These are phyloP conservation scores for Penicillium chermesinum DNA, from an alignment of 495 filamentous ascomycete species.

Conservation along the genomic window DNA sequence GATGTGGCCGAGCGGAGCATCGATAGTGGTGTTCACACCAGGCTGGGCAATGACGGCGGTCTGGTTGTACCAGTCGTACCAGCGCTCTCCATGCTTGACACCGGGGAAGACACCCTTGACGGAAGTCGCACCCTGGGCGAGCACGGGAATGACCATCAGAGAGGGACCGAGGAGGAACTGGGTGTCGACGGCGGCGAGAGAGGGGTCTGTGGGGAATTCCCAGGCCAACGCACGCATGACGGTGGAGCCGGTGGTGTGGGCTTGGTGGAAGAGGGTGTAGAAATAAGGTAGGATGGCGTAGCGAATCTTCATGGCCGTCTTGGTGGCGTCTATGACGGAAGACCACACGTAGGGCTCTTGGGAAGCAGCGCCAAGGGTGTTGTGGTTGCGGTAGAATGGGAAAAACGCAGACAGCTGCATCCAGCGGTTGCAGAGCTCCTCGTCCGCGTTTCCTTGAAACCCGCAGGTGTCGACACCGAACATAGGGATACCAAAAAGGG, in stretches of 20 bases:
- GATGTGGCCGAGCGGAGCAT: constrained; percentile 73
- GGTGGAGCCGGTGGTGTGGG: constrained; percentile 62
- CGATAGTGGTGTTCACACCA: constrained; percentile 65
- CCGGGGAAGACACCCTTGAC: constrained; percentile 80
- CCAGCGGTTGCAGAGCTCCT: constrained; percentile 79
- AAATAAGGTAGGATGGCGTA: constrained; percentile 73
- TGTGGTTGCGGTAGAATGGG: constrained; percentile 87
- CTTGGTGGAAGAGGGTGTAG: constrained; percentile 72
- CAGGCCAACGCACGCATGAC: constrained; percentile 78
- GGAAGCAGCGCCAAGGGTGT: constrained; percentile 52
- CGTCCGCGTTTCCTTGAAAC: constrained; percentile 64
- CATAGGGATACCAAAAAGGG: constrained; percentile 82
- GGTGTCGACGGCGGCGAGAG: constrained; percentile 58
- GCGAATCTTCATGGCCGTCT: constrained; percentile 66
- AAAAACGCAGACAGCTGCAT: constrained; percentile 85
- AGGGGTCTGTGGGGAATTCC: constrained; percentile 78
- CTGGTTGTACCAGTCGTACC: constrained; percentile 82
- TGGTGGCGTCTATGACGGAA: constrained; percentile 60
- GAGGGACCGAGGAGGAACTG: constrained; percentile 75
- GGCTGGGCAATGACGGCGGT: constrained; percentile 46
- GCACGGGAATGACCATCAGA: constrained; percentile 68
- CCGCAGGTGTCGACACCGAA: constrained; percentile 82
- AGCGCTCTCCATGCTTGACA: constrained; percentile 54
- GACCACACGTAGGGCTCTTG: constrained; percentile 80
- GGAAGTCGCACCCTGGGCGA: constrained; percentile 57